Evolutionary conservation across 139 green algal genomes (phyloP).

Genomic region (Chlorella sp.): DNA sequence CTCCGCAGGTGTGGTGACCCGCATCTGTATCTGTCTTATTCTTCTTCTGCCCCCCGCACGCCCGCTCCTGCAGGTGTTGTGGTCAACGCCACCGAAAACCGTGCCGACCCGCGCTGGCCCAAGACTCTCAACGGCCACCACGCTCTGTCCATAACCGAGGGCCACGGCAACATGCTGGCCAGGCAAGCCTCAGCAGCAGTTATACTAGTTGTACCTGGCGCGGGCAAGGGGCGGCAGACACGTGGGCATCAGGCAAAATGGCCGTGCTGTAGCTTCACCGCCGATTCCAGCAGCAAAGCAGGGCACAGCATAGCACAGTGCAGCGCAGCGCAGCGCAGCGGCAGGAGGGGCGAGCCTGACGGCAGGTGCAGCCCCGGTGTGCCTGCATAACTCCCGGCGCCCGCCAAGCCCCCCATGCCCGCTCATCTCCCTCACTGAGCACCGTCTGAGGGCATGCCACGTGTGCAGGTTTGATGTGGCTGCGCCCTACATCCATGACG

Average conservation of each 20-base stretch:
- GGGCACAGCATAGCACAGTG: too few relatives aligned
- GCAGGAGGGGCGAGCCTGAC: too few relatives aligned
- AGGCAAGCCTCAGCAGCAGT: background rate
- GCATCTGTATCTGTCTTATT: background rate
- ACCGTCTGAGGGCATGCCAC: too few relatives aligned
- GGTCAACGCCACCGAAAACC: background rate
- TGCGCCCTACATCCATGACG: slow-evolving; percentile 8
- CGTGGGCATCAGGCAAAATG: too few relatives aligned
- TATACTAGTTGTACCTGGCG: too few relatives aligned
- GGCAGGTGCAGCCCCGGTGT: too few relatives aligned
- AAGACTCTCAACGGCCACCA: slow-evolving; percentile 12
- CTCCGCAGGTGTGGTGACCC: too few relatives aligned
- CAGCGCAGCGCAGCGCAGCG: too few relatives aligned
- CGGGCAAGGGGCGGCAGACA: too few relatives aligned
- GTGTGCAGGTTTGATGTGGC: background rate
- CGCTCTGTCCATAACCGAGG: background rate
- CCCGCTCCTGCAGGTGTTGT: background rate
- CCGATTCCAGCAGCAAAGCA: too few relatives aligned
- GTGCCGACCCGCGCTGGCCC: background rate
- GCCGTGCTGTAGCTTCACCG: too few relatives aligned
- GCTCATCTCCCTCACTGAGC: background rate
- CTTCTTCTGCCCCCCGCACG: background rate
- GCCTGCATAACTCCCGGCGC: background rate
- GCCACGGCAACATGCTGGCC: background rate
- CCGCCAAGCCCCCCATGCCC: background rate